These are phyloP conservation scores for Potentilla sterilis DNA, from an alignment of 306 rosid species.

Conservation along the genomic window DNA sequence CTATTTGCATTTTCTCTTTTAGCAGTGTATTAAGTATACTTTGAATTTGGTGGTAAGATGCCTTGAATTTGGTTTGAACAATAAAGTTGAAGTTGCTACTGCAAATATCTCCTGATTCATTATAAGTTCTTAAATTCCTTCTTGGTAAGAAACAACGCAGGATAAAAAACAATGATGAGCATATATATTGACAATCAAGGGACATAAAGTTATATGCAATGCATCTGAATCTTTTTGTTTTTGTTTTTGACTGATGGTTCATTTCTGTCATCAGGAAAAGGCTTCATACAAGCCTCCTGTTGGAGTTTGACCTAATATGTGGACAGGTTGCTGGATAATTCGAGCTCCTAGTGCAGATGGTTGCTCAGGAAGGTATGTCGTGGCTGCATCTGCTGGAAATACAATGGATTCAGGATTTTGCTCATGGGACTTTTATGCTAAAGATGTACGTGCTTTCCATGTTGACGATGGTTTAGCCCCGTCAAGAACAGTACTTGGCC, in stretches of 20 bases:
- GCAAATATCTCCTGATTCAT: neutral
- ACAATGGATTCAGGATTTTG: conserved; percentile 88
- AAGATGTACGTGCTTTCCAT: conserved; percentile 67
- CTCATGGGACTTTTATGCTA: conserved; percentile 90
- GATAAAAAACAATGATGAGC: neutral
- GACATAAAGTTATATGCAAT: neutral
- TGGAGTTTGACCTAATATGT: conserved; percentile 62
- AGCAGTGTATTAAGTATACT: neutral
- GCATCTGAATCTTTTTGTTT: neutral
- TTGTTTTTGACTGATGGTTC: conserved; percentile 18
- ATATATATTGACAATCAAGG: neutral
- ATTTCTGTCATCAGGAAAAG: conserved; percentile 59
- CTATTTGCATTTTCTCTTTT: neutral
- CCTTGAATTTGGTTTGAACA: neutral
- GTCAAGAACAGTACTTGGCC: conserved; percentile 74
- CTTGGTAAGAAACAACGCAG: neutral
- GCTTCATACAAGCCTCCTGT: conserved; percentile 63
- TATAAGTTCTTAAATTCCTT: neutral
- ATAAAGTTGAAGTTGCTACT: neutral
- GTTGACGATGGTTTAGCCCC: conserved; percentile 49
- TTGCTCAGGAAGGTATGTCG: conserved; percentile 82
- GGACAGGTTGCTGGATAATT: conserved; percentile 96
- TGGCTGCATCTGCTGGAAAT: conserved; percentile 98
- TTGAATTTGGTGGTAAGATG: neutral
- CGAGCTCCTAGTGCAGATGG: conserved; percentile 96